Evolutionary conservation across 306 rosid genomes (phyloP).

Genomic region (Begonia peltatifolia): DNA sequence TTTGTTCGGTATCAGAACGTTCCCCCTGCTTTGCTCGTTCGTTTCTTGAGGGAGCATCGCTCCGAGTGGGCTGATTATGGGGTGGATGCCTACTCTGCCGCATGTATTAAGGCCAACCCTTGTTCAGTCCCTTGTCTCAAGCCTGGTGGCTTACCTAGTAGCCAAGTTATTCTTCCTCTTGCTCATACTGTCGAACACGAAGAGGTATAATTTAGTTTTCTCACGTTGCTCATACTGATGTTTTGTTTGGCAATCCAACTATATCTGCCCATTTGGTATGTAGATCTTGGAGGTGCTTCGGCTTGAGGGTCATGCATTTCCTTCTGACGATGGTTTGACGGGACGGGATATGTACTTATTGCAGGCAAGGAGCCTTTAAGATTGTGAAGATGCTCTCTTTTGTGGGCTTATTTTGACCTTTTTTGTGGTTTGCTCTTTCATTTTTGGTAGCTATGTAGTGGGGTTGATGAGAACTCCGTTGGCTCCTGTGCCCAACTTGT

Average conservation of each 20-base stretch:
- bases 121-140: conserved; percentile 77
- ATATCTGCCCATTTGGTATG: background rate
- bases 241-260: too few relatives aligned
- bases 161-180: conserved; percentile 82
- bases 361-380: conserved; percentile 29
- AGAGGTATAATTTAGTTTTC: conserved; percentile 35
- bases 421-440: background rate
- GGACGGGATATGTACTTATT: conserved; percentile 73
- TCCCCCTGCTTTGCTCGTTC: conserved; percentile 95
- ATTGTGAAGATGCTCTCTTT: too few relatives aligned
- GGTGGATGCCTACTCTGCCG: conserved; percentile 90
- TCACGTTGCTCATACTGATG: background rate
- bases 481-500: conserved; percentile 96
- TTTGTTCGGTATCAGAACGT: conserved; percentile 39
- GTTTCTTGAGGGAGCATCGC: conserved; percentile 92
- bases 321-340: conserved; percentile 77
- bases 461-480: conserved; percentile 75
- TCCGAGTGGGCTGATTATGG: conserved; percentile 98
- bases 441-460: conserved; percentile 65
- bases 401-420: too few relatives aligned
- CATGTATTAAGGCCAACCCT: conserved; percentile 70
- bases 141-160: conserved; percentile 77
- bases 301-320: conserved; percentile 87
- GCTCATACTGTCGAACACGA: conserved; percentile 88
- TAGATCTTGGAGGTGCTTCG: conserved; percentile 94